Percentiles rank a stretch among this genome's conserved stretches.
These are phyloP conservation scores for Colletotrichum liaoningense DNA, from an alignment of 2,329 filamentous ascomycete genomes.

Conservation along the genomic window DNA sequence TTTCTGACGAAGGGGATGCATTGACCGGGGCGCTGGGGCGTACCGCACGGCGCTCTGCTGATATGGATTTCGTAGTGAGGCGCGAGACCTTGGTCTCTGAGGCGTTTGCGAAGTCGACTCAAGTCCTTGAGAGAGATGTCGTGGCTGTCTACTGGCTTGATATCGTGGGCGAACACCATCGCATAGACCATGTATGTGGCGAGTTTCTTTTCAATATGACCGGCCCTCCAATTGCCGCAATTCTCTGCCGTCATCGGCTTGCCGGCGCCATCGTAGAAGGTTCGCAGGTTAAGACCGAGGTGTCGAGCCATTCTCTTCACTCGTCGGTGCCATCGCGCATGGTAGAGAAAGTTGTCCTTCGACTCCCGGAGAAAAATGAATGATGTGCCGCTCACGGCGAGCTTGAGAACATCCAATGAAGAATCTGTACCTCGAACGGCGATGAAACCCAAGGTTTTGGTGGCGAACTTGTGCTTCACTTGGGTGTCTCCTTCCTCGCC, in stretches of 20 bases:
- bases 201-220: conserved; percentile 55
- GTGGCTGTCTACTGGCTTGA: background rate
- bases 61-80: conserved; percentile 4
- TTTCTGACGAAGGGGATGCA: conserved; percentile 1
- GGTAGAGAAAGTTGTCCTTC: conserved; percentile 41
- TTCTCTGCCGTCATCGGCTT: background rate
- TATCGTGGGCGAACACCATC: conserved; percentile 35
- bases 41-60: background rate
- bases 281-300: conserved; percentile 44
- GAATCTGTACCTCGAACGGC: background rate
- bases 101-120: background rate
- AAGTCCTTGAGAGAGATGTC: background rate
- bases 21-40: background rate
- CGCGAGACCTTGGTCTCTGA: accelerated
- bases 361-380: background rate
- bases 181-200: conserved; percentile 46
- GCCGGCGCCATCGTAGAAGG: conserved; percentile 42
- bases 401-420: background rate
- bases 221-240: conserved; percentile 39
- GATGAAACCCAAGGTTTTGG: conserved; percentile 1
- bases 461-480: background rate
- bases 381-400: background rate
- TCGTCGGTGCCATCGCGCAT: conserved; percentile 43
- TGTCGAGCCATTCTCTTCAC: conserved; percentile 44
- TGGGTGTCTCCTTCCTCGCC: too few relatives aligned